Percentiles rank a stretch among this genome's conserved stretches.
Evolutionary conservation across 305 asterid species (phyloP).

Genomic region (Stenogyne calaminthoides): DNA sequence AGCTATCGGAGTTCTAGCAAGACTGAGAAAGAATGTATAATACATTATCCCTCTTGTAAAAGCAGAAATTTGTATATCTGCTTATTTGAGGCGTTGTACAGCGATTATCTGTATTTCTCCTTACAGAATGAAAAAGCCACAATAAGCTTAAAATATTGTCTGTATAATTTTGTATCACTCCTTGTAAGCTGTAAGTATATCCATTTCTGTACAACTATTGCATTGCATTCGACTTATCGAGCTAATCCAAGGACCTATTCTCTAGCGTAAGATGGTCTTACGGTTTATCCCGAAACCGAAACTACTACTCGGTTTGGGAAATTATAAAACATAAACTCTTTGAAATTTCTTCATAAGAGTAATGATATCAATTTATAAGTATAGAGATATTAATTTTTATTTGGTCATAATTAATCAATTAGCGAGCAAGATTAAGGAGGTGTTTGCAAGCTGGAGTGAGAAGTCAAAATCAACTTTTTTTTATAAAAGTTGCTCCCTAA

Average conservation of each 20-base stretch:
- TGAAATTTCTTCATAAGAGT: no score
- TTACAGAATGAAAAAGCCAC: slow-evolving; percentile 11
- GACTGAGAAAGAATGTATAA: slow-evolving; percentile 4
- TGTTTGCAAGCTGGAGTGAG: no score
- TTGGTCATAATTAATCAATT: no score
- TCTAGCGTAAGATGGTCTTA: not conserved
- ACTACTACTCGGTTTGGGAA: not conserved
- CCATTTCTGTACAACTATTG: slow-evolving; percentile 13
- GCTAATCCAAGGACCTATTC: not conserved
- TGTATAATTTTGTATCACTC: slow-evolving; percentile 23
- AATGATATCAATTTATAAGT: no score
- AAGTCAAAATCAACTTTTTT: no score
- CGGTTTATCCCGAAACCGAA: not conserved
- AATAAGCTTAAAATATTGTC: not conserved
- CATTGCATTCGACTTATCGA: not conserved
- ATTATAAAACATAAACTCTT: no score
- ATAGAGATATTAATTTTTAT: no score
- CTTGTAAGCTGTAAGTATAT: slow-evolving; percentile 11
- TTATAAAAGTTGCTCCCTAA: no score
- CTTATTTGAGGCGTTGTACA: slow-evolving; percentile 26
- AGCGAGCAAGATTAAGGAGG: not conserved
- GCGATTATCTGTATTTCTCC: slow-evolving; percentile 12
- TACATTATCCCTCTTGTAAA: slow-evolving; percentile 2
- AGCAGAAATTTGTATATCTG: slow-evolving; percentile 8
- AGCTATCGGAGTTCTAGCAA: not conserved